Evolutionary conservation across 331 rosid genomes (phyloP).

Genomic region (Malus hybrid): DNA sequence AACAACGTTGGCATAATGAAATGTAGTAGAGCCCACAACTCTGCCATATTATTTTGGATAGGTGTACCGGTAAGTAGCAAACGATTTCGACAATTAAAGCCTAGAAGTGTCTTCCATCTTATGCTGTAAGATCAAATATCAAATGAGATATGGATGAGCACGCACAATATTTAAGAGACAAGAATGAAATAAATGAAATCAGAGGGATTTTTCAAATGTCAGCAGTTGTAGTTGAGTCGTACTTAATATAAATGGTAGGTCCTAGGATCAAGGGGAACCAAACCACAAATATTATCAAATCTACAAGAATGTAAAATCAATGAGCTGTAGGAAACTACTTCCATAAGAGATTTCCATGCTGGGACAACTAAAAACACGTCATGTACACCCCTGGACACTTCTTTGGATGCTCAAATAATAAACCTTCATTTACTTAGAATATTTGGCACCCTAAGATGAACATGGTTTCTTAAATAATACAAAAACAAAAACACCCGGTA

Average conservation of each 20-base stretch:
- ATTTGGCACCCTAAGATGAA: too few species aligned
- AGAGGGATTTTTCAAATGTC: not conserved
- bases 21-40: constrained; percentile 96
- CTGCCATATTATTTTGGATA: constrained; percentile 97
- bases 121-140: constrained; percentile 51
- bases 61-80: constrained; percentile 94
- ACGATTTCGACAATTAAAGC: constrained; percentile 96
- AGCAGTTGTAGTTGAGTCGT: not conserved
- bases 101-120: constrained; percentile 98
- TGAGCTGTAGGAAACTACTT: not conserved
- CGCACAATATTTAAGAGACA: not conserved
- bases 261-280: not conserved
- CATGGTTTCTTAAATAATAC: not conserved
- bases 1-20: constrained; percentile 97
- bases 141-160: constrained; percentile 1
- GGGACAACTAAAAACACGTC: not conserved
- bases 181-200: not conserved
- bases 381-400: not conserved
- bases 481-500: not conserved
- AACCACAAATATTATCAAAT: not conserved
- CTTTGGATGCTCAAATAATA: not conserved
- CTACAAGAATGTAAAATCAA: not conserved
- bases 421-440: not conserved
- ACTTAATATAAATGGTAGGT: not conserved
- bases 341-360: not conserved